Percentiles rank a stretch among this genome's conserved stretches.
These are phyloP conservation scores for Eucalyptus shirleyi DNA, from an alignment of 345 rosid species.

Conservation along the genomic window DNA sequence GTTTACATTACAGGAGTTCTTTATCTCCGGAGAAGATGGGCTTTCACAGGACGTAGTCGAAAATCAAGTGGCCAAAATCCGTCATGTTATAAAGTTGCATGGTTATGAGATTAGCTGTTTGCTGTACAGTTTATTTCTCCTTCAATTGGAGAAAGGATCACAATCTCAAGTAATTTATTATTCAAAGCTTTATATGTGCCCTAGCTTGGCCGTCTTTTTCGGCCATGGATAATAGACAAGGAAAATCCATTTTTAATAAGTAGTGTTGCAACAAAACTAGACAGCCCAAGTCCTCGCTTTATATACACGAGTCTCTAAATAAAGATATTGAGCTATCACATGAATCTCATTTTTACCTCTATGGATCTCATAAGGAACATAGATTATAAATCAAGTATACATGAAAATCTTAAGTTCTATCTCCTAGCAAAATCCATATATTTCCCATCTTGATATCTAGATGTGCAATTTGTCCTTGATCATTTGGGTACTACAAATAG, in stretches of 20 bases:
- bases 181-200: background rate
- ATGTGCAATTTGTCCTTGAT: background rate
- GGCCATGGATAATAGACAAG: background rate
- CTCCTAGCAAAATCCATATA: background rate
- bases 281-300: background rate
- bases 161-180: background rate
- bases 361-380: background rate
- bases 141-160: background rate
- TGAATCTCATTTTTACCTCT: background rate
- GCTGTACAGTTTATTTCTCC: too few species aligned
- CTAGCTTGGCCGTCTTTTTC: background rate
- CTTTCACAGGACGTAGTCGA: too few species aligned
- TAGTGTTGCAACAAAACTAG: background rate
- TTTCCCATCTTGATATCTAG: background rate
- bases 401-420: background rate
- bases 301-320: background rate
- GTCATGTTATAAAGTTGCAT: too few species aligned
- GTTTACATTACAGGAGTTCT: too few species aligned
- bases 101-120: too few species aligned
- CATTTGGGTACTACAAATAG: too few species aligned
- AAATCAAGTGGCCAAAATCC: too few species aligned
- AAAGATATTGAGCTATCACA: background rate
- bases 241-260: background rate
- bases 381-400: background rate
- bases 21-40: too few species aligned